These are phyloP conservation scores for Grigorovia transvaalensis DNA, from an alignment of 805 yeast species.

Conservation along the genomic window DNA sequence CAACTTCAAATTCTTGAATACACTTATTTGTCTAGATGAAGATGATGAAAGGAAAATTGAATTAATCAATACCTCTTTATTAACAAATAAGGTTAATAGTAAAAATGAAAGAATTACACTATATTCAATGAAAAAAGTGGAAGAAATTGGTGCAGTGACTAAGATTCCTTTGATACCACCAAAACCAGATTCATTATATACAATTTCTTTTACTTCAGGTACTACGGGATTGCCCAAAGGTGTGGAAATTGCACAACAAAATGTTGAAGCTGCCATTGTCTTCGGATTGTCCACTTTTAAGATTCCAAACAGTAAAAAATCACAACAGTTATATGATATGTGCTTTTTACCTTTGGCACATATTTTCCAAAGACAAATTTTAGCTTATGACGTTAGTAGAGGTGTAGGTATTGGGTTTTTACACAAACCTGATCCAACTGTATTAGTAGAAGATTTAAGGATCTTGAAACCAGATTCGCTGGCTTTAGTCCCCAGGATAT, in stretches of 20 bases:
- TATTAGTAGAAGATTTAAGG: conserved; percentile 49
- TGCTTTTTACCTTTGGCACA: conserved; percentile 51
- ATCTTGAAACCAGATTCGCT: conserved; percentile 43
- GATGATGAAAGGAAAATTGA: conserved; percentile 29
- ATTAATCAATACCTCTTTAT: conserved; percentile 23
- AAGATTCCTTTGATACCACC: conserved; percentile 39
- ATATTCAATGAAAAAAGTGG: conserved; percentile 33
- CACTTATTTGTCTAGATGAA: conserved; percentile 48
- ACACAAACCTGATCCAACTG: conserved; percentile 39
- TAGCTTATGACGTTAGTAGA: conserved; percentile 34
- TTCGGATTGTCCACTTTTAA: conserved; percentile 31
- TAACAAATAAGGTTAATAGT: conserved; percentile 18
- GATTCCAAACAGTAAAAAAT: conserved; percentile 17
- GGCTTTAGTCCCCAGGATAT: conserved; percentile 54
- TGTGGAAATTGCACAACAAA: conserved; percentile 45
- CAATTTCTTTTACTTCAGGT: conserved; percentile 66
- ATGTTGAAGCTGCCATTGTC: conserved; percentile 41
- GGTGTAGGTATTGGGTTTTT: conserved; percentile 50
- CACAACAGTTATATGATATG: conserved; percentile 24
- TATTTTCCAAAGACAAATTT: conserved; percentile 40
- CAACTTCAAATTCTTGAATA: conserved; percentile 34
- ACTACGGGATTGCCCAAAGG: conserved; percentile 73
- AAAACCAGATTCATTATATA: conserved; percentile 40
- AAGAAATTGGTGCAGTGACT: conserved; percentile 33
- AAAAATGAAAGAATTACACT: conserved; percentile 32